A percentile compares a stretch with the other conserved stretches of the same genome.
These are phyloP conservation scores for Phytophthora litchii DNA, from an alignment of 352 stramenopile species.

Conservation along the genomic window DNA sequence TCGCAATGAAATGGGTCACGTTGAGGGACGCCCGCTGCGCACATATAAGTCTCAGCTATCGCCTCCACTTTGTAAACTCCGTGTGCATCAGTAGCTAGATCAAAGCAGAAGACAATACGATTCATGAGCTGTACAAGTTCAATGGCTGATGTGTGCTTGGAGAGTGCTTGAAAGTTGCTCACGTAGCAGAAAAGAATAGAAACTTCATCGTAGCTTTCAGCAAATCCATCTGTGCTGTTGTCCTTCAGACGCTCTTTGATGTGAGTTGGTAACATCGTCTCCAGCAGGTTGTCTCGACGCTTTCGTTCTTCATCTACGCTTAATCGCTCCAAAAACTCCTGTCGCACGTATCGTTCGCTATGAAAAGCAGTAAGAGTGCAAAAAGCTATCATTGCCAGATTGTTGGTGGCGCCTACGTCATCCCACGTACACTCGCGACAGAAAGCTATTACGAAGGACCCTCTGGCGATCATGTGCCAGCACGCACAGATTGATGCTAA, in stretches of 20 bases:
- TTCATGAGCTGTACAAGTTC: slow-evolving; percentile 88
- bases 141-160: slow-evolving; percentile 66
- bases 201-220: slow-evolving; percentile 79
- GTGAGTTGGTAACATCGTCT: slow-evolving; percentile 78
- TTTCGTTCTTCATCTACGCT: slow-evolving; percentile 74
- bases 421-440: slow-evolving; percentile 55
- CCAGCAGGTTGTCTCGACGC: slow-evolving; percentile 66
- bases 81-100: slow-evolving; percentile 70
- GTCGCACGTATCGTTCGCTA: slow-evolving; percentile 64
- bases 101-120: slow-evolving; percentile 87
- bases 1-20: slow-evolving; percentile 74
- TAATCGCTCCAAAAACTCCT: slow-evolving; percentile 67
- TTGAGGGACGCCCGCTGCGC: slow-evolving; percentile 58
- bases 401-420: slow-evolving; percentile 56
- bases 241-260: slow-evolving; percentile 82
- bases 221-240: slow-evolving; percentile 65
- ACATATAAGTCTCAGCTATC: slow-evolving; percentile 89
- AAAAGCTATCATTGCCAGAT: slow-evolving; percentile 62
- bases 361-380: slow-evolving; percentile 76
- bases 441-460: slow-evolving; percentile 55
- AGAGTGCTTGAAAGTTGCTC: slow-evolving; percentile 79
- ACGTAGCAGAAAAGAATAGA: slow-evolving; percentile 87
- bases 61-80: slow-evolving; percentile 90
- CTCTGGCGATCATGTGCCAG: slow-evolving; percentile 54
- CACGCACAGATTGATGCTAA: slow-evolving; percentile 52